Conservation (phyloP, 805 yeast genomes). For the Barnettozyma populi region DNA sequence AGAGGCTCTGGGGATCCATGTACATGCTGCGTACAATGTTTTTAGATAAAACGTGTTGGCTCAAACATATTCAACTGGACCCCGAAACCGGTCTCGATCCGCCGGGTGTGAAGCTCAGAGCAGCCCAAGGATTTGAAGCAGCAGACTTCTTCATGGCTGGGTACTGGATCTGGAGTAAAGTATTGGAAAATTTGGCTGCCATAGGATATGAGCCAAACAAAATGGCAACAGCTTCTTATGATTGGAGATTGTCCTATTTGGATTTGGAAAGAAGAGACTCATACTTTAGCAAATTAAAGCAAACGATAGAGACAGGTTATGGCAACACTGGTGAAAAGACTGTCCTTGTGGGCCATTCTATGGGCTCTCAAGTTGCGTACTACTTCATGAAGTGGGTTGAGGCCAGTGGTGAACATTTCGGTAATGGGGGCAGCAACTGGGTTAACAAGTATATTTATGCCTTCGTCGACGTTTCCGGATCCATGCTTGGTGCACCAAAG, state of each 20-base stretch:
- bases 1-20: constrained; percentile 94
- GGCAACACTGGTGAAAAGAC: constrained; percentile 55
- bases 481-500: constrained; percentile 91
- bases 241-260: constrained; percentile 89
- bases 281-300: constrained; percentile 73
- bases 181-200: constrained; percentile 89
- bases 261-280: constrained; percentile 86
- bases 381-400: constrained; percentile 97
- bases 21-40: constrained; percentile 92
- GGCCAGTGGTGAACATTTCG: constrained; percentile 72
- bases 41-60: constrained; percentile 89
- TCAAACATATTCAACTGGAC: constrained; percentile 84
- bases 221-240: constrained; percentile 90
- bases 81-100: constrained; percentile 93
- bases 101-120: constrained; percentile 68
- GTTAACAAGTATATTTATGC: constrained; percentile 80
- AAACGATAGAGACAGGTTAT: constrained; percentile 60
- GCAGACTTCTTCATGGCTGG: constrained; percentile 97
- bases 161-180: constrained; percentile 98
- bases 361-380: constrained; percentile 89
- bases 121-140: constrained; percentile 95
- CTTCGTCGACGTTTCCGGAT: constrained; percentile 82
- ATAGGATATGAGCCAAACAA: constrained; percentile 89
- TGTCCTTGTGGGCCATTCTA: constrained; percentile 84
- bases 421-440: constrained; percentile 91